phyloP scores from a whole-genome alignment of 2,329 filamentous ascomycete species.

The Moelleriella libera region DNA sequence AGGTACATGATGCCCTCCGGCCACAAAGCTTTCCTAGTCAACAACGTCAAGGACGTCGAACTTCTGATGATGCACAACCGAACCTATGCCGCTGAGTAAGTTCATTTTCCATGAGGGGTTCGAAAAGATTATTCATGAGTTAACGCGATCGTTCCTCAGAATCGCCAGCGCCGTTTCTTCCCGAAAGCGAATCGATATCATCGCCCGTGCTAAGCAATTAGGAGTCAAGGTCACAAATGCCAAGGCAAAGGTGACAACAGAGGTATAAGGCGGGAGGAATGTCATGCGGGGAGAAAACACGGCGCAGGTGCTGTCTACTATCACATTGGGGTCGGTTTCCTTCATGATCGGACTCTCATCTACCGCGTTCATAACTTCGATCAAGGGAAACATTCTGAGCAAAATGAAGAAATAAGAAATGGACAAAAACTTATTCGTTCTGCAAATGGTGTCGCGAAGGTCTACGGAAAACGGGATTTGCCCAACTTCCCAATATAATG shows the following conservation, averaged over 20 bases:
- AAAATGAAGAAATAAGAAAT: too few relatives aligned
- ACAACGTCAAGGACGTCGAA: constrained; percentile 91
- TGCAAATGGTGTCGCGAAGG: too few relatives aligned
- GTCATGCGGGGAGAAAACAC: too few relatives aligned
- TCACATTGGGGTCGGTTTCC: too few relatives aligned
- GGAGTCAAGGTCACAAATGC: constrained; percentile 99
- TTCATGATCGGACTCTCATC: too few relatives aligned
- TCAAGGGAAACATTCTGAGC: too few relatives aligned
- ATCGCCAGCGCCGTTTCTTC: constrained; percentile 97
- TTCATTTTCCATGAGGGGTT: constrained; percentile 11
- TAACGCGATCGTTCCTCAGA: constrained; percentile 31
- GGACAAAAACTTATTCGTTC: too few relatives aligned
- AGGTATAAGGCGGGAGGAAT: constrained; percentile 43
- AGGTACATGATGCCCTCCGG: constrained; percentile 97
- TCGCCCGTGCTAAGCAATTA: constrained; percentile 92
- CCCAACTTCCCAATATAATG: too few relatives aligned
- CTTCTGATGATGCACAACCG: constrained; percentile 99
- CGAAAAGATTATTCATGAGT: too few relatives aligned
- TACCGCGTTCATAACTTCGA: too few relatives aligned
- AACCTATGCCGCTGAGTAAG: constrained; percentile 97
- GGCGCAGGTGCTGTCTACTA: too few relatives aligned
- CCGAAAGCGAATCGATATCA: constrained; percentile 96
- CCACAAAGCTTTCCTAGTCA: constrained; percentile 99
- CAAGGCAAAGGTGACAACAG: constrained; percentile 97
- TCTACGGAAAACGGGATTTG: too few relatives aligned